A percentile compares a stretch with the other conserved stretches of the same genome.
phyloP scores from a whole-genome alignment of 805 yeast species.

The Spathaspora arborariae region DNA sequence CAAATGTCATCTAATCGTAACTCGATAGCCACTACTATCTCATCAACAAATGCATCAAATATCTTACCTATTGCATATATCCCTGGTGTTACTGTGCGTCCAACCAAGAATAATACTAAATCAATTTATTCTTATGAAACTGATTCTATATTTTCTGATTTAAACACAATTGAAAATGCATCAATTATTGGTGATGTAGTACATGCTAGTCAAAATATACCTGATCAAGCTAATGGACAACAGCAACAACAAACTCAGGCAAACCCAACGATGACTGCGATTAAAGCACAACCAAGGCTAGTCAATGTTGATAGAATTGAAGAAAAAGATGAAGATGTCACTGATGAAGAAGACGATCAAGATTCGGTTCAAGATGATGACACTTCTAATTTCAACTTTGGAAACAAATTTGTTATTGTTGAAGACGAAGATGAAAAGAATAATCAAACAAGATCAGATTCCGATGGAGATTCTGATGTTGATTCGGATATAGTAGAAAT shows the following conservation, averaged over 20 bases:
- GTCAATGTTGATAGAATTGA: constrained; percentile 52
- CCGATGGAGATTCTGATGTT: constrained; percentile 35
- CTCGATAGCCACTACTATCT: constrained; percentile 57
- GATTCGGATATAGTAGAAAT: constrained; percentile 47
- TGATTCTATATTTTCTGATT: constrained; percentile 40
- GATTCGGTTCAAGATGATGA: constrained; percentile 18
- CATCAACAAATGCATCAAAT: constrained; percentile 76
- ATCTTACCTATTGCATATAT: constrained; percentile 89
- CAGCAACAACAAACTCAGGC: constrained; percentile 10
- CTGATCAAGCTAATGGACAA: constrained; percentile 6
- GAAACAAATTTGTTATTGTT: background rate
- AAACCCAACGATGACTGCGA: constrained; percentile 60
- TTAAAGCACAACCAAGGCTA: constrained; percentile 68
- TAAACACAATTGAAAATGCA: constrained; percentile 44
- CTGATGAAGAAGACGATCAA: constrained; percentile 19
- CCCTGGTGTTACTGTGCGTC: constrained; percentile 82
- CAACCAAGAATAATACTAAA: constrained; percentile 41
- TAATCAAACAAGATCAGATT: constrained; percentile 16
- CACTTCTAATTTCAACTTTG: background rate
- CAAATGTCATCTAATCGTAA: constrained; percentile 19
- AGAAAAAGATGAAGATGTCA: constrained; percentile 38
- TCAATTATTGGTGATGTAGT: constrained; percentile 37
- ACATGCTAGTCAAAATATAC: constrained; percentile 15
- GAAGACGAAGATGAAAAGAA: background rate
- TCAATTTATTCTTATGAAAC: constrained; percentile 43